A percentile compares a stretch with the other conserved stretches of the same genome.
These are phyloP conservation scores for Mucor plumbeus DNA, from an alignment of 371 early-diverging fungal species.

Conservation along the genomic window DNA sequence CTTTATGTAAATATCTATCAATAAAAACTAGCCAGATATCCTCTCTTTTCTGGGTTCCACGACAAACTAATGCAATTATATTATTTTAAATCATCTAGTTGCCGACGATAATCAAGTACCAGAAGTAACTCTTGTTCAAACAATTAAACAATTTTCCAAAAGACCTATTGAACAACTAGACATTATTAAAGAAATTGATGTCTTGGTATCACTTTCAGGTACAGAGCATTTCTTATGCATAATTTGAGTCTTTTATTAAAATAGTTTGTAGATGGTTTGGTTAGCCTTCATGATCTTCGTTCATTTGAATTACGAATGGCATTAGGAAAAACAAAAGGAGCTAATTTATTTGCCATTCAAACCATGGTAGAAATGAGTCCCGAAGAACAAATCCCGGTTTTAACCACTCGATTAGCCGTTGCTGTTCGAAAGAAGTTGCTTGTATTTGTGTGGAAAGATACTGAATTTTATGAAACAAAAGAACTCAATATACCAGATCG, in stretches of 20 bases:
- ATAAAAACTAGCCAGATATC: too few relatives aligned
- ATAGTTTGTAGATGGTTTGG: constrained; percentile 60
- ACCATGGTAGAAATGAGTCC: constrained; percentile 70
- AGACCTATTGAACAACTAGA: constrained; percentile 78
- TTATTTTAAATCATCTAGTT: constrained; percentile 31
- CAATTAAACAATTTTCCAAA: constrained; percentile 74
- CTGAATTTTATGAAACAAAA: constrained; percentile 70
- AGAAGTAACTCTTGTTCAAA: constrained; percentile 64
- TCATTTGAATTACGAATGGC: constrained; percentile 72
- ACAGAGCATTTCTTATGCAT: constrained; percentile 3
- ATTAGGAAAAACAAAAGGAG: constrained; percentile 75
- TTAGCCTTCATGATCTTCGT: constrained; percentile 78
- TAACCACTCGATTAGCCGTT: constrained; percentile 79
- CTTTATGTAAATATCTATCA: constrained; percentile 46
- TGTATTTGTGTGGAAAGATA: constrained; percentile 82
- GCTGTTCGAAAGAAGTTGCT: constrained; percentile 72
- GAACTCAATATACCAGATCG: constrained; percentile 70
- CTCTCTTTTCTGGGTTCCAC: too few relatives aligned
- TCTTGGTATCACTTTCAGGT: constrained; percentile 76
- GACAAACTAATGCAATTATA: not conserved
- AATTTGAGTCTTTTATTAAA: not conserved
- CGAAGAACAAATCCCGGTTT: constrained; percentile 69
- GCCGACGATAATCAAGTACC: constrained; percentile 58
- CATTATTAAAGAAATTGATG: constrained; percentile 78
- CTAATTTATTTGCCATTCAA: constrained; percentile 74